These are phyloP conservation scores for Solanum dulcamara DNA, from an alignment of 257 asterid species.

Conservation along the genomic window DNA sequence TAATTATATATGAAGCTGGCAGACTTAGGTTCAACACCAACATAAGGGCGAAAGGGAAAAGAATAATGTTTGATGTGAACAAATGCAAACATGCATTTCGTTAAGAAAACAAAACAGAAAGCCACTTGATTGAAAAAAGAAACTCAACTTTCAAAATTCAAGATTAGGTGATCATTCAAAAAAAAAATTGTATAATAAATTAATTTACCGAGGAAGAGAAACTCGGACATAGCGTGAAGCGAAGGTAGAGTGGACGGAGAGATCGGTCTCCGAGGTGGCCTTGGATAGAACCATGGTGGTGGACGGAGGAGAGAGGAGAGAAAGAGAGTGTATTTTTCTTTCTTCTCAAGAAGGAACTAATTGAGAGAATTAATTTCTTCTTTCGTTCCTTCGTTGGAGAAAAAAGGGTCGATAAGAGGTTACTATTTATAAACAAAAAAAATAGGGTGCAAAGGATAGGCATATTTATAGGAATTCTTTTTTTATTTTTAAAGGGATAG, in stretches of 20 bases:
- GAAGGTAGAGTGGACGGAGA: slow-evolving; percentile 6
- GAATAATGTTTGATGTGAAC: not conserved
- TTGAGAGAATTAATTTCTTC: not conserved
- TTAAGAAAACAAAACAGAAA: not conserved
- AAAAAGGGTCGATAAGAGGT: not conserved
- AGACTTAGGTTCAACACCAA: not conserved
- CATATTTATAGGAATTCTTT: not conserved
- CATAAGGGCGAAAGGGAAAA: not conserved
- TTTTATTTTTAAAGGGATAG: not conserved
- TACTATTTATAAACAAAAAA: not conserved
- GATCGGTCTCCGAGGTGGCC: not conserved
- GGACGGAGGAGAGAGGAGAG: not conserved
- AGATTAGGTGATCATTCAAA: not conserved
- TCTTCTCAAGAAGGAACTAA: not conserved
- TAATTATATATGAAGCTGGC: not conserved
- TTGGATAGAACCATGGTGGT: slow-evolving; percentile 6
- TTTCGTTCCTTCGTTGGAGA: not conserved
- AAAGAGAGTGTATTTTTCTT: not conserved
- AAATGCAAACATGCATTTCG: not conserved
- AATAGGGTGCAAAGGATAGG: not conserved
- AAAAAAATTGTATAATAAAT: not conserved
- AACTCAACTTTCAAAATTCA: not conserved
- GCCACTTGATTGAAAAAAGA: not conserved
- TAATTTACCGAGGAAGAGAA: slow-evolving; percentile 8
- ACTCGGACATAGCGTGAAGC: slow-evolving; percentile 9